These are phyloP conservation scores for grape (Vitis vinifera) DNA, from an alignment of 164 flowering plant genomes.

Conservation along the genomic window ASM3070453v1 NC_081811.1:2449001-2449500, in stretches of 20 bases:
- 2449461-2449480: not conserved
- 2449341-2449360: constrained; percentile 49
- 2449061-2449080: constrained; percentile 27
- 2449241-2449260: not conserved
- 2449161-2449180: not conserved
- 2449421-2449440: too few species aligned
- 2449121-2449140: constrained; percentile 18
- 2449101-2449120: constrained; percentile 23
- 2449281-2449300: not conserved
- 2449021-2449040: constrained; percentile 2
- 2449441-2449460: not conserved
- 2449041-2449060: constrained; percentile 15
- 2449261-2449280: not conserved
- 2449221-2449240: not conserved
- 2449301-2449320: too few species aligned
- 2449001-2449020: not conserved
- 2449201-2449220: not conserved
- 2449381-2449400: constrained; percentile 23
- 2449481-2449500: not conserved
- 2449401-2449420: constrained; percentile 6
- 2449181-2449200: not conserved
- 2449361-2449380: constrained; percentile 45
- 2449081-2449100: constrained; percentile 44
- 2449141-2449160: not conserved
- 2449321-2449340: not conserved